Evolutionary conservation across 257 asterid species (phyloP), one percentile per base, ranked within the genome.

Genomic region (Lantana camara): DNA sequence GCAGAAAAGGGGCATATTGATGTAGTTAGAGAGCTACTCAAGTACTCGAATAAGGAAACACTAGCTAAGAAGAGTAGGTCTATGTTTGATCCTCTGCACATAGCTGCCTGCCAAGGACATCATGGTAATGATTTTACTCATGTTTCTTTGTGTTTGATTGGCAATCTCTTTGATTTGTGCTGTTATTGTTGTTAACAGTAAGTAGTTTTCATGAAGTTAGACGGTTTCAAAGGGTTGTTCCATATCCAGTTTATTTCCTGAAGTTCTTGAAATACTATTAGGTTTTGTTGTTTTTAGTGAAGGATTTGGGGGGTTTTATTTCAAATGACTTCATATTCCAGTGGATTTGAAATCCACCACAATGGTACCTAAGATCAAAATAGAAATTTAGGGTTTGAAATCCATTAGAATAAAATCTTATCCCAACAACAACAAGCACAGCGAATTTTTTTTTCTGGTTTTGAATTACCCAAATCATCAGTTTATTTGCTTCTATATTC

Each of bases 91-190:
- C 85, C 90, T 37, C 79, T 83, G 73, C 90, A 83, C 66, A 78
- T 78, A 38, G 85, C 90, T 62, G 90, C 87, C 4, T 57, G 87
- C 63, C 82, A 80, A 71, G 90, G 90, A 27, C 85, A 80, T 52
- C 85, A 80, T 51, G 90, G 90, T 83, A 60, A 73, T 68, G n/a
- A 44, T 77, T 70, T 67, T 23, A 47, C 1, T 3, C 38, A 2
- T 20, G 13, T 68, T 45, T 45, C 13, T 41, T 6, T 24, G 38
- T 60, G 64, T 32, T 1, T 27, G 9, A 21, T 46, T 37, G 22
- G 45, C 37, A 24, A 3, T 50, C 29, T 37, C 34, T 48, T 63
- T 45, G 6, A 16, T 45, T 44, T 55, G 15, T 59, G 32, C 15
- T 11, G 32, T 17, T 17, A 3, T 15, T 48, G 17, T 23, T 68